These are phyloP conservation scores for Xylariaceae sp. DNA, from an alignment of 2,329 filamentous ascomycete species.

Conservation along the genomic window DNA sequence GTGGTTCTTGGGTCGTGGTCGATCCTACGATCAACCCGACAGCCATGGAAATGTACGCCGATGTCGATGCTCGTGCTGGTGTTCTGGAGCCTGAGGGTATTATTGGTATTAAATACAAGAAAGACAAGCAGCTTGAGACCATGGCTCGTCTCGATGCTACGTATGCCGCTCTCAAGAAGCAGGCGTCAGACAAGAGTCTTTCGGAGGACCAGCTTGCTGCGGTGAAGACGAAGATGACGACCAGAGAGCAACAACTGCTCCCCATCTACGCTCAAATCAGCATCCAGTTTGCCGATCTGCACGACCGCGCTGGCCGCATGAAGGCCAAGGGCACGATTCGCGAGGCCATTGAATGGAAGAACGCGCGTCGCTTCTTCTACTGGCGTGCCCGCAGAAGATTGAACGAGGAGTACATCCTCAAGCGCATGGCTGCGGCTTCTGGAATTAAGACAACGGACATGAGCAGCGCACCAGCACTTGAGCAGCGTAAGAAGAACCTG, in stretches of 20 bases:
- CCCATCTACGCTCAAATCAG: constrained; percentile 94
- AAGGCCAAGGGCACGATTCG: constrained; percentile 95
- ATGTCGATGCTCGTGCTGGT: constrained; percentile 90
- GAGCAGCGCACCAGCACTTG: constrained; percentile 32
- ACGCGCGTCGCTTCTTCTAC: constrained; percentile 97
- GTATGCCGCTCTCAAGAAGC: constrained; percentile 80
- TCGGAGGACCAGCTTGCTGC: constrained; percentile 69
- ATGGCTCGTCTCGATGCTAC: constrained; percentile 89
- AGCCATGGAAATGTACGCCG: constrained; percentile 99
- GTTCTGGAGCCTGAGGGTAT: constrained; percentile 98
- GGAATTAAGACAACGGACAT: constrained; percentile 32
- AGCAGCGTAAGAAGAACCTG: constrained; percentile 63
- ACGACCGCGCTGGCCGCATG: constrained; percentile 97
- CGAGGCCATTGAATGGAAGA: constrained; percentile 75
- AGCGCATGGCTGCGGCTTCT: constrained; percentile 64
- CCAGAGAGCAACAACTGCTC: constrained; percentile 81
- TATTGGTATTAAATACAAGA: constrained; percentile 96
- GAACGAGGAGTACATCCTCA: constrained; percentile 96
- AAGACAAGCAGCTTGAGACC: constrained; percentile 93
- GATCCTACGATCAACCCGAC: constrained; percentile 97
- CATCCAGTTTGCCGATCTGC: constrained; percentile 94
- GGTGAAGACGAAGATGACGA: constrained; percentile 79
- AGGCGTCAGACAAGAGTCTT: constrained; percentile 64
- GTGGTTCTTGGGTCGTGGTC: constrained; percentile 98
- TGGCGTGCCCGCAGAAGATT: constrained; percentile 96